Evolutionary conservation across 106 monocot genomes (phyloP), one percentile per base, ranked within the genome.

Genomic region (Dendrobium officinale): DNA sequence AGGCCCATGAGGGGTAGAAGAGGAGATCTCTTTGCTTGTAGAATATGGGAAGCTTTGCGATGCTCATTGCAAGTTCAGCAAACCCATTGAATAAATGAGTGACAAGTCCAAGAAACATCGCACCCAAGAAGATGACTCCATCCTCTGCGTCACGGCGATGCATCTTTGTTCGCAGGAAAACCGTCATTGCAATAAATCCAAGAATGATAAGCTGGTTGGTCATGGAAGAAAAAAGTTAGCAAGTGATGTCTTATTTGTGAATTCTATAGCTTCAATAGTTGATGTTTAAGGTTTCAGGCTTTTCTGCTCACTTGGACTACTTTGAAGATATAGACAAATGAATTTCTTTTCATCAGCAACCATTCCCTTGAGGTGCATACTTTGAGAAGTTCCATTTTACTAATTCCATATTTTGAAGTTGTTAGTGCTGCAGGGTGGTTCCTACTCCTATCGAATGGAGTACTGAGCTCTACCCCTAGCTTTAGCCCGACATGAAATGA

Each of bases 1-100:
- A 82, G 43, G 82, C 82, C 82, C 82, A 82, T 37, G 82, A 49
- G 19, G 82, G 82, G 44, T 76, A 82, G 61, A 82, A 82, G 18
- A 82, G 75, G 77, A 77, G 75, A 61, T 82, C 82, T 76, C 90
- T 85, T 77, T 87, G 90, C 66, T 90, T 90, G 51, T 87, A 87
- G 87, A 87, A 87, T 10, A 87, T 75, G 20, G 85, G 87, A 55
- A 90, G 83, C 77, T 80, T 75, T 11, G 44, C 43, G 43, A 90
- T 55, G 13, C 81, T 90, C 87, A 90, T 82, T 9, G 85, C 54
- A 44, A 90, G 43, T 56, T 90, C 90, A 8, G 85, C 83, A 74
- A 90, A 72, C 51, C 90, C 87, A 72, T 90, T 90, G 78, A 85
- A 90, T 59, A 90, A 59, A 29, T 81, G 73, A 27, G 73, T 81